Evolutionary conservation across 345 rosid species (phyloP), one percentile per base, ranked within the genome.

Genomic region (Xanthoceras sorbifolium): DNA sequence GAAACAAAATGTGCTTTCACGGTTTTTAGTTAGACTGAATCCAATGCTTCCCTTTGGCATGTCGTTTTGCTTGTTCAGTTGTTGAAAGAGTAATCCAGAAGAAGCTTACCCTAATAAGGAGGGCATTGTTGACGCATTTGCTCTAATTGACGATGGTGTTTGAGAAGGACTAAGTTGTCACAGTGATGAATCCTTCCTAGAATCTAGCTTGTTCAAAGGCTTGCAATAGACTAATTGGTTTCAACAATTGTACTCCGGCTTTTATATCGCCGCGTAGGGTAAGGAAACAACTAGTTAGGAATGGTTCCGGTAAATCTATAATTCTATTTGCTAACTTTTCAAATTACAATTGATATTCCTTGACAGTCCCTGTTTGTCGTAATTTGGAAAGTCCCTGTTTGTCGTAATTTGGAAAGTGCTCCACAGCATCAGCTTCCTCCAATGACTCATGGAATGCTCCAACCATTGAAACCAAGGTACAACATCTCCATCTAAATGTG

Each of bases 11-110:
- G n/a, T n/a, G n/a, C n/a, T n/a, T n/a, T n/a, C n/a, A n/a, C n/a
- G n/a, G n/a, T n/a, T n/a, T n/a, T n/a, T n/a, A n/a, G n/a, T n/a
- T n/a, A n/a, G n/a, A n/a, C n/a, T n/a, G n/a, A n/a, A n/a, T n/a
- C n/a, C n/a, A n/a, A n/a, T n/a, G n/a, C n/a, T n/a, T n/a, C n/a
- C 17, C 63, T 23, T 59, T 59, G 1, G 6, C 63, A 7, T 28
- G 0, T 4, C 17, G 8, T 8, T 23, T 5, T n/a, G 0, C 31
- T 14, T 59, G 14, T 59, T 23, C 31, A 0, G 0, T 0, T 9
- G 25, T 0, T 23, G 31, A 4, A 0, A 0, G 2, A 0, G 5
- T 22, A 59, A 9, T n/a, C 28, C 5, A 23, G 1, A 5, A 8
- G 12, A 26, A 9, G 63, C 4, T 57, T 1, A 26, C 3, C 63